A percentile compares a stretch with the other conserved stretches of the same genome.
Conservation (phyloP, 768 basidiomycete species). For the Rhodosporidiobolus odoratus region DNA sequence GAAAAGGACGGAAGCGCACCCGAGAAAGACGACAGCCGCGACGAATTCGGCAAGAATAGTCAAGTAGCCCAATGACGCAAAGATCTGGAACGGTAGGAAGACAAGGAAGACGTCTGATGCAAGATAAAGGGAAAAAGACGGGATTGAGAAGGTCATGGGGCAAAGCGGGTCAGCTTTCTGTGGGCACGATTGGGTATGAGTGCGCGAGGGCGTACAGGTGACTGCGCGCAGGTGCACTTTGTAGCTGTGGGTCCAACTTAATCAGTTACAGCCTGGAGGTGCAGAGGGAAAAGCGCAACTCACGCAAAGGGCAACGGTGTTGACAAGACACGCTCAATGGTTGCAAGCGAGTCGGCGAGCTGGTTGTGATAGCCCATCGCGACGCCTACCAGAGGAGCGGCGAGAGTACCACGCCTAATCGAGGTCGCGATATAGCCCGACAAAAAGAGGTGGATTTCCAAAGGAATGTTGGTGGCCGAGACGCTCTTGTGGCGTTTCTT, state of each 20-base stretch:
- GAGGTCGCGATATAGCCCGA: constrained; percentile 40
- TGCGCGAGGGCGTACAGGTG: neutral
- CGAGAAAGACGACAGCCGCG: constrained; percentile 39
- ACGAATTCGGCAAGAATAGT: constrained; percentile 43
- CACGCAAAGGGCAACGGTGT: constrained; percentile 44
- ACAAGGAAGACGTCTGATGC: constrained; percentile 40
- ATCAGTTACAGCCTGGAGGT: neutral
- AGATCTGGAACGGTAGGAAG: constrained; percentile 44
- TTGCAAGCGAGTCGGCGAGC: constrained; percentile 38
- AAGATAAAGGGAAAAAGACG: neutral
- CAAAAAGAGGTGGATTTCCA: constrained; percentile 21
- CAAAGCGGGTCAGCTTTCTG: no score
- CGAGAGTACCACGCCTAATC: constrained; percentile 38
- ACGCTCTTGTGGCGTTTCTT: neutral
- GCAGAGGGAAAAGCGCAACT: neutral
- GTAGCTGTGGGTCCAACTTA: no score
- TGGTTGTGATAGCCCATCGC: constrained; percentile 38
- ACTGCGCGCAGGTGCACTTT: constrained; percentile 5
- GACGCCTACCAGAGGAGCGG: constrained; percentile 38
- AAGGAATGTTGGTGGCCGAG: constrained; percentile 24
- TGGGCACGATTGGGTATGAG: no score
- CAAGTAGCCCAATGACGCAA: constrained; percentile 41
- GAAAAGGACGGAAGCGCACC: neutral
- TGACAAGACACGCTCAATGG: constrained; percentile 44
- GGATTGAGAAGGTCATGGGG: constrained; percentile 4